phyloP scores from a whole-genome alignment of 1,139 yeast genomes.

The Lodderomyces parapsilosis region DNA sequence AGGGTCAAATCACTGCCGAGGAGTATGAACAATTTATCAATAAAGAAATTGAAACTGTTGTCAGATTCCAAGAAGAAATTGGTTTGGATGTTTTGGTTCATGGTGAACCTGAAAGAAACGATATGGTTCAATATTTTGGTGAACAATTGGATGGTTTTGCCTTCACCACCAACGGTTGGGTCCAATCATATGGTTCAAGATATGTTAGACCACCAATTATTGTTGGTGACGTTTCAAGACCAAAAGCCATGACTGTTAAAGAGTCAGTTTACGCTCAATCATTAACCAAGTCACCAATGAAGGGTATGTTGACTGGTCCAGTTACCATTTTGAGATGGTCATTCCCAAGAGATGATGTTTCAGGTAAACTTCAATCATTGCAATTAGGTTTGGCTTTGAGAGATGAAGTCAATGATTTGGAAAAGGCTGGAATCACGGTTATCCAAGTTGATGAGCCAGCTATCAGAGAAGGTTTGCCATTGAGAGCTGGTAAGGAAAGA shows the following conservation, averaged over 20 bases:
- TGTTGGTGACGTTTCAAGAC: conserved; percentile 99
- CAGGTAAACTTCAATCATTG: conserved; percentile 91
- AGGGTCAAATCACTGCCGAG: conserved; percentile 93
- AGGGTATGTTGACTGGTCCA: conserved; percentile 99
- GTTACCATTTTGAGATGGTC: conserved; percentile 99
- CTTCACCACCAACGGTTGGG: conserved; percentile 99
- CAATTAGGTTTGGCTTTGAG: conserved; percentile 97
- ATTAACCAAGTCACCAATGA: conserved; percentile 90
- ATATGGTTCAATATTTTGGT: conserved; percentile 99
- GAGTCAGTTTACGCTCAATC: conserved; percentile 99
- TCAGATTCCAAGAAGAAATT: conserved; percentile 98
- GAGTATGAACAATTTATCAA: conserved; percentile 95
- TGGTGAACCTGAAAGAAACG: conserved; percentile 99
- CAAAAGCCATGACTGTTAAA: conserved; percentile 97
- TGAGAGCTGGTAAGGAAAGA: conserved; percentile 97
- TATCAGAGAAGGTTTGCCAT: conserved; percentile 99
- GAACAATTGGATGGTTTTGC: conserved; percentile 98
- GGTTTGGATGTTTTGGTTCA: conserved; percentile 97
- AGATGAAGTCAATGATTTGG: conserved; percentile 97
- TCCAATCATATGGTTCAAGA: conserved; percentile 99
- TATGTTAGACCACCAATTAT: conserved; percentile 99
- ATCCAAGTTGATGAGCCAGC: conserved; percentile 99
- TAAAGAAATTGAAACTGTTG: conserved; percentile 92
- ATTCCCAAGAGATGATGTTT: conserved; percentile 98
- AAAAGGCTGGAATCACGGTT: conserved; percentile 96